Evolutionary conservation across 352 stramenopile genomes (phyloP).

Genomic region (Discostella stelligera): DNA sequence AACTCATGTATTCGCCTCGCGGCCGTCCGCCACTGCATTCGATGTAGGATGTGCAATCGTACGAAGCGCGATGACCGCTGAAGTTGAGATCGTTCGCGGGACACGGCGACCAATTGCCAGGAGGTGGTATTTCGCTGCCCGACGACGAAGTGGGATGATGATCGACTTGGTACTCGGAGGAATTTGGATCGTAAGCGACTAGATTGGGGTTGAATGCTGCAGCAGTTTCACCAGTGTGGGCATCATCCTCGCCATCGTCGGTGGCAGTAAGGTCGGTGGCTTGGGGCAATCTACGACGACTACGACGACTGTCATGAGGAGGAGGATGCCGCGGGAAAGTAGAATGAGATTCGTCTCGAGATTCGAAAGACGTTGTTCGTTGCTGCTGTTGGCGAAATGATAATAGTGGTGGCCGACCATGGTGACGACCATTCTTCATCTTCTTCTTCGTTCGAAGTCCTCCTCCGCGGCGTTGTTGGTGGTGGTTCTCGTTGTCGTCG

Average conservation of each 20-base stretch:
- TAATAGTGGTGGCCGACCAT: too few species aligned
- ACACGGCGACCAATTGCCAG: constrained; percentile 33
- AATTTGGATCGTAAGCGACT: constrained; percentile 36
- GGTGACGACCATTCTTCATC: too few species aligned
- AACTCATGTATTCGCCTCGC: constrained; percentile 30
- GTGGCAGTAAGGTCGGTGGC: background rate
- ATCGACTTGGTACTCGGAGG: constrained; percentile 23
- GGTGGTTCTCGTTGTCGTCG: too few species aligned
- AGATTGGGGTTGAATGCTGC: constrained; percentile 50
- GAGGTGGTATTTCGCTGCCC: background rate
- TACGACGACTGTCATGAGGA: background rate
- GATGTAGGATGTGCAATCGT: constrained; percentile 51
- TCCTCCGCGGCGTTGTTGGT: too few species aligned
- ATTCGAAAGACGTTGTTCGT: too few species aligned
- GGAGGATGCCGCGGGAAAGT: background rate
- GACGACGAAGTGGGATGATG: background rate
- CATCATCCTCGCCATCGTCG: background rate
- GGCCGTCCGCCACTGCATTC: constrained; percentile 23
- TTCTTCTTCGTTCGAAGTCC: too few species aligned
- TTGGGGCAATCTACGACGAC: background rate
- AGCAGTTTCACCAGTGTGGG: background rate
- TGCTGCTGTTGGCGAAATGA: too few species aligned
- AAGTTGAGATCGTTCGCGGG: constrained; percentile 19
- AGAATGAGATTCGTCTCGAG: too few species aligned
- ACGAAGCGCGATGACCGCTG: constrained; percentile 31